A percentile compares a stretch with the other conserved stretches of the same genome.
phyloP scores from a whole-genome alignment of 352 stramenopile species.

The Aphanomyces cochlioides region DNA sequence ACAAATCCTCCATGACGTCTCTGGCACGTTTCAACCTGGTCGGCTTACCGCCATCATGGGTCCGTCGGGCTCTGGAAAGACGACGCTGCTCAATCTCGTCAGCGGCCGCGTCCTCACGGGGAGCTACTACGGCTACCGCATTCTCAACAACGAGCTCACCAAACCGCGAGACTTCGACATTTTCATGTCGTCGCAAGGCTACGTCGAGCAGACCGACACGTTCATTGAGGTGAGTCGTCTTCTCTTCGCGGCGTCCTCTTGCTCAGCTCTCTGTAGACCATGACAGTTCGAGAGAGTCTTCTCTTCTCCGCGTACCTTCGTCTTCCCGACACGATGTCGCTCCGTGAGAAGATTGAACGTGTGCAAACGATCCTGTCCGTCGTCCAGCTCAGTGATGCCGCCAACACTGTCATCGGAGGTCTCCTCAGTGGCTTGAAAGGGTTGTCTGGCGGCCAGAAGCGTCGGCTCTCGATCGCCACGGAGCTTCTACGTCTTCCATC shows the following conservation, averaged over 20 bases:
- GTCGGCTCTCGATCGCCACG: slow-evolving; percentile 33
- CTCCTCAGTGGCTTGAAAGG: slow-evolving; percentile 33
- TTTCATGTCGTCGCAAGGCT: slow-evolving; percentile 30
- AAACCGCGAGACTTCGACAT: slow-evolving; percentile 14
- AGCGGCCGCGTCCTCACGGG: slow-evolving; percentile 36
- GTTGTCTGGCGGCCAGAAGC: slow-evolving; percentile 31
- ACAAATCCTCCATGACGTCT: slow-evolving; percentile 54
- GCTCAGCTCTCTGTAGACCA: slow-evolving; percentile 35
- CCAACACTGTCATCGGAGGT: slow-evolving; percentile 27
- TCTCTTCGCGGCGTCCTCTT: slow-evolving; percentile 35
- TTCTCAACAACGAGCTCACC: slow-evolving; percentile 24
- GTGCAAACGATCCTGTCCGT: slow-evolving; percentile 19
- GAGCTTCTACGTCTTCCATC: slow-evolving; percentile 32
- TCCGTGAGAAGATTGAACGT: slow-evolving; percentile 30
- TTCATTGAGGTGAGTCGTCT: slow-evolving; percentile 42
- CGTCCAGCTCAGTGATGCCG: slow-evolving; percentile 27
- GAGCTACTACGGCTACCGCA: slow-evolving; percentile 42
- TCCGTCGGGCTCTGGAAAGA: slow-evolving; percentile 53
- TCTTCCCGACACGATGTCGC: slow-evolving; percentile 26
- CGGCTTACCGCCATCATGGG: slow-evolving; percentile 68
- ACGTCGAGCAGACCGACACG: slow-evolving; percentile 31
- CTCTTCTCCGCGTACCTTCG: slow-evolving; percentile 27
- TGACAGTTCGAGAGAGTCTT: slow-evolving; percentile 30
- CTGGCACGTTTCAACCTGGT: slow-evolving; percentile 49
- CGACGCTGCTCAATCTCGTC: slow-evolving; percentile 53